These are phyloP conservation scores for Globisporangium apiculatum DNA, from an alignment of 352 stramenopile species.

Conservation along the genomic window DNA sequence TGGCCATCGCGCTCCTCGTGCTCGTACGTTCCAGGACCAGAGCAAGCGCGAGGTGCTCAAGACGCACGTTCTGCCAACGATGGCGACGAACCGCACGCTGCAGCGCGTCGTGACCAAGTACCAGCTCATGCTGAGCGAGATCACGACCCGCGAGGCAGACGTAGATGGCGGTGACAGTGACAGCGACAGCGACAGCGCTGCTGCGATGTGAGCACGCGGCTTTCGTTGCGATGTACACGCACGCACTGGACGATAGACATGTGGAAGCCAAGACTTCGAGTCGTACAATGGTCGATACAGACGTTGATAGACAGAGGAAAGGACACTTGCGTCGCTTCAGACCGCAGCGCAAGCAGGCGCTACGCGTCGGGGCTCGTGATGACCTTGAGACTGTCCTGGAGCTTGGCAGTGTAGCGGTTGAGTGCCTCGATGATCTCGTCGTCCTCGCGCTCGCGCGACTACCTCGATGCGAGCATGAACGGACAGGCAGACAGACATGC, in stretches of 20 bases:
- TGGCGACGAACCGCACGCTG: constrained; percentile 71
- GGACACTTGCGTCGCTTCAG: no score
- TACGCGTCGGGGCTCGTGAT: constrained; percentile 81
- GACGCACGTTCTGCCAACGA: constrained; percentile 60
- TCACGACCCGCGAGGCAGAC: constrained; percentile 34
- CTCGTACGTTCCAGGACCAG: constrained; percentile 29
- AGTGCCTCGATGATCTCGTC: constrained; percentile 92
- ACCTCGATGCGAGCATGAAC: neutral
- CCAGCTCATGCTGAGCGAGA: constrained; percentile 76
- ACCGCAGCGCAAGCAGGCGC: neutral
- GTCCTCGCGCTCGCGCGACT: constrained; percentile 86
- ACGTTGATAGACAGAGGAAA: no score
- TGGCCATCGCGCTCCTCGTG: no score
- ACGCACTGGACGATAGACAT: neutral
- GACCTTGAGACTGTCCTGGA: constrained; percentile 91
- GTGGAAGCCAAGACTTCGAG: neutral
- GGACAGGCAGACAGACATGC: no score
- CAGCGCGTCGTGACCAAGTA: constrained; percentile 83
- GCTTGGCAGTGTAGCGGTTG: constrained; percentile 90
- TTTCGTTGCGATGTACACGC: no score
- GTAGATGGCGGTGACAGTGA: constrained; percentile 1
- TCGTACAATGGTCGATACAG: no score
- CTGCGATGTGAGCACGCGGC: no score
- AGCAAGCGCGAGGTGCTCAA: constrained; percentile 73
- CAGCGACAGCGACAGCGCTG: neutral